phyloP scores from a whole-genome alignment of 345 rosid species.

The Isatis tinctoria region DNA sequence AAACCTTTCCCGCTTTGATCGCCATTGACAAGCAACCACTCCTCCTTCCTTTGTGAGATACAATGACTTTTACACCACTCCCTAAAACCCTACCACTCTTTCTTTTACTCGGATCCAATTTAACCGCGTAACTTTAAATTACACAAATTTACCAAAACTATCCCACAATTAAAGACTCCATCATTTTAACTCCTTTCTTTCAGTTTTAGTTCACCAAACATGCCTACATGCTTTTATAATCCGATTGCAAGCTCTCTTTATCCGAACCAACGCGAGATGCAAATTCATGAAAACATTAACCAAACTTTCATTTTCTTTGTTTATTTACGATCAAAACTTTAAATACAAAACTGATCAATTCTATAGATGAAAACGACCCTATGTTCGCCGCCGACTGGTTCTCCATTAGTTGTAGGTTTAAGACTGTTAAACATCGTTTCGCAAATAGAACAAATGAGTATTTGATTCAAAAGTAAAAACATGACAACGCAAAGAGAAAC shows the following conservation, averaged over 20 bases:
- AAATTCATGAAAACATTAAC: too few relatives aligned
- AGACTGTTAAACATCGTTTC: neutral
- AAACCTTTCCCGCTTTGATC: conserved; percentile 26
- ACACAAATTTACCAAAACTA: neutral
- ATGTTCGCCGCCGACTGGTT: too few relatives aligned
- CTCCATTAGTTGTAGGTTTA: neutral
- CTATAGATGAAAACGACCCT: too few relatives aligned
- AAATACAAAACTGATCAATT: too few relatives aligned
- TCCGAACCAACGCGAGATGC: too few relatives aligned
- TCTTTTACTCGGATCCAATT: neutral
- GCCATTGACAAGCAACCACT: conserved; percentile 9
- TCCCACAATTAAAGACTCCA: neutral
- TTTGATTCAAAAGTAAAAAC: neutral
- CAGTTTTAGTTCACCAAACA: too few relatives aligned
- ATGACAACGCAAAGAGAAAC: neutral
- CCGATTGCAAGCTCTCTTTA: too few relatives aligned
- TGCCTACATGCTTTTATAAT: too few relatives aligned
- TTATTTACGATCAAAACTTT: too few relatives aligned
- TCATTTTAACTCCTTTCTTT: neutral
- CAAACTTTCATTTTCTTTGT: too few relatives aligned
- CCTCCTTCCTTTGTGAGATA: neutral
- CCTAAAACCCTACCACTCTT: neutral
- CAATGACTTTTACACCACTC: too few relatives aligned
- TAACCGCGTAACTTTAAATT: neutral
- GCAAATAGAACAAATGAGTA: too few relatives aligned